Evolutionary conservation across 1,284 basidiomycete species (phyloP).

Genomic region (Fomitiporia mediterranea): DNA sequence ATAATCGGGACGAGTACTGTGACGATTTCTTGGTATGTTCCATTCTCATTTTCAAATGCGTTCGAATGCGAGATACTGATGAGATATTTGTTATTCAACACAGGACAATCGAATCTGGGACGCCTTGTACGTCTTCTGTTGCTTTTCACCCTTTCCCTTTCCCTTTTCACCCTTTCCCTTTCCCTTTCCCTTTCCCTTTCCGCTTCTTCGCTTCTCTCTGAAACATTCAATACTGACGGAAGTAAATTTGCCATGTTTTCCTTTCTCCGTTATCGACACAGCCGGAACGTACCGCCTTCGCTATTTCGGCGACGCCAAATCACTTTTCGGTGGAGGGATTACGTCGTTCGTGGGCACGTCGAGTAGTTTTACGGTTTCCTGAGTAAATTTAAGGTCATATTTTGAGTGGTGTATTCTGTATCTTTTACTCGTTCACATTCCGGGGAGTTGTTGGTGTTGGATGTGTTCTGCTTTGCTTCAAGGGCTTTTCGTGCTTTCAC

Average conservation of each 20-base stretch:
- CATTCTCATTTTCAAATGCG: not conserved
- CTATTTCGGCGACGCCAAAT: constrained; percentile 74
- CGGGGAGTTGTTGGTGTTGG: too few relatives aligned
- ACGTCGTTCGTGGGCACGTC: constrained; percentile 58
- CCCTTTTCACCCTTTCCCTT: too few relatives aligned
- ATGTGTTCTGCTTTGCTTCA: too few relatives aligned
- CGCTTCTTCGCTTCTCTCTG: too few relatives aligned
- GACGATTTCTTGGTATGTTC: constrained; percentile 55
- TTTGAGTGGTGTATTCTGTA: not conserved
- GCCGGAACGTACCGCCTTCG: constrained; percentile 65
- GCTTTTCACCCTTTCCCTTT: too few relatives aligned
- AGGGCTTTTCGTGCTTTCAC: too few relatives aligned
- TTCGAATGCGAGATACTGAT: not conserved
- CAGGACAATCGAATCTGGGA: constrained; percentile 63
- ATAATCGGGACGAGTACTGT: constrained; percentile 58
- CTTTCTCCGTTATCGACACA: too few relatives aligned
- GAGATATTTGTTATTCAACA: constrained; percentile 11
- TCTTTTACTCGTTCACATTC: too few relatives aligned
- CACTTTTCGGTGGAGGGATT: constrained; percentile 50
- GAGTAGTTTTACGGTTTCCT: constrained; percentile 49
- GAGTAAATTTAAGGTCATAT: not conserved
- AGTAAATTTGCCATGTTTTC: too few relatives aligned
- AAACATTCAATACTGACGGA: too few relatives aligned
- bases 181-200: too few relatives aligned
- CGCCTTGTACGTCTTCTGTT: constrained; percentile 40